Evolutionary conservation across 441 rosid species (phyloP).

Genomic region (Populus tomentosa): DNA sequence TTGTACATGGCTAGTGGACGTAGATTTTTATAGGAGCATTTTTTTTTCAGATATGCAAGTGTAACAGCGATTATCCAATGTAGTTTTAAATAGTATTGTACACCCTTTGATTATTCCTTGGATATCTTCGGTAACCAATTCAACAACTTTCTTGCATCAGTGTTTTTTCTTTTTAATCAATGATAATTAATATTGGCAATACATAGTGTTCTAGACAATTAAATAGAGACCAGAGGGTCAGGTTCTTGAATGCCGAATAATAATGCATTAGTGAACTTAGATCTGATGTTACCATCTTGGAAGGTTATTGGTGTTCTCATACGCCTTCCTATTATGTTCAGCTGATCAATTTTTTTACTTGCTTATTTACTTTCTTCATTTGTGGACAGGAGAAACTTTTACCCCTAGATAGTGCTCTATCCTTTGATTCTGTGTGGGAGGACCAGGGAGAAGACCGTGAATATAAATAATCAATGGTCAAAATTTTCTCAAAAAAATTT

Average conservation of each 20-base stretch:
- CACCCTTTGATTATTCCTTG: neutral
- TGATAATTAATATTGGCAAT: neutral
- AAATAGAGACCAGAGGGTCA: neutral
- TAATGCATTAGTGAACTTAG: slow-evolving; percentile 1
- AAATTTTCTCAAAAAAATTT: no score
- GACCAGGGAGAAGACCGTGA: neutral
- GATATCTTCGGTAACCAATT: slow-evolving; percentile 3
- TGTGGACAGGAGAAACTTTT: neutral
- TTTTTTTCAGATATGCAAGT: neutral
- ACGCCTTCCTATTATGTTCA: neutral
- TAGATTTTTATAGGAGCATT: neutral
- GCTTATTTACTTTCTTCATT: neutral
- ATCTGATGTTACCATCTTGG: neutral
- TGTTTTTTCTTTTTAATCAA: neutral
- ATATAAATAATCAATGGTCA: neutral
- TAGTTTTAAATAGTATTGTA: neutral
- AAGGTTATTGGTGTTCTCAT: neutral
- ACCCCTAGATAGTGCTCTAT: neutral
- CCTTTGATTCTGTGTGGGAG: neutral
- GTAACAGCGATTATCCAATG: neutral
- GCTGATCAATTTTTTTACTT: neutral
- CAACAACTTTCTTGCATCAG: neutral
- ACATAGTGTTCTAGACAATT: neutral
- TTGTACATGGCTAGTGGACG: neutral
- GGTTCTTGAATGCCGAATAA: neutral